phyloP scores from a whole-genome alignment of 2,329 filamentous ascomycete species.

The Malbranchea zuffiana region DNA sequence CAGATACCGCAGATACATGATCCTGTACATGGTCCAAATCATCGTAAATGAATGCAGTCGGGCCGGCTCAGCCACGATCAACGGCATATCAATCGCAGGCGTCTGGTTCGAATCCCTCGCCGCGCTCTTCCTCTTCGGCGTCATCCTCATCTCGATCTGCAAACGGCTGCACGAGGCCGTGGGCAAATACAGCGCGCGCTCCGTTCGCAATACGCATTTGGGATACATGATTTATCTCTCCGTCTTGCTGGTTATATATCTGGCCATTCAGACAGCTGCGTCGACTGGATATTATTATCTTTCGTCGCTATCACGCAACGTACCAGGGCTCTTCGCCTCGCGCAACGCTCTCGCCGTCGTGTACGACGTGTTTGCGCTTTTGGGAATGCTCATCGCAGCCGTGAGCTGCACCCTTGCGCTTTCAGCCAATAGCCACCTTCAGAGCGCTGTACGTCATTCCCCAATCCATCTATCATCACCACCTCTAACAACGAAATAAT shows the following conservation, averaged over 20 bases:
- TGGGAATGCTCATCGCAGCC: background rate
- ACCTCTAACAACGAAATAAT: too few species aligned
- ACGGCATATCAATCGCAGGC: background rate
- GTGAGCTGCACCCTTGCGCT: background rate
- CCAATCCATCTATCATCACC: background rate
- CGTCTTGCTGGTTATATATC: constrained; percentile 4
- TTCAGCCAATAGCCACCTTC: background rate
- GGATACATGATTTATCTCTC: constrained; percentile 8
- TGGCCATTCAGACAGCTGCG: constrained; percentile 1
- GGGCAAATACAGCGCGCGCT: constrained; percentile 2
- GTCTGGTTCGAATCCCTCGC: constrained; percentile 3
- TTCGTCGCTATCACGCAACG: too few species aligned
- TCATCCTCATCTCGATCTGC: constrained; percentile 11
- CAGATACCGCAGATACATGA: background rate
- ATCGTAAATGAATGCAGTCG: constrained; percentile 2
- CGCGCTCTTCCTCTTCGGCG: constrained; percentile 7
- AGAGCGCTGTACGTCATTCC: constrained; percentile 3
- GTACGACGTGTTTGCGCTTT: constrained; percentile 5
- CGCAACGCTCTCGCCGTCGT: background rate
- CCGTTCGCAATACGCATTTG: constrained; percentile 4
- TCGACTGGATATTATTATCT: too few species aligned
- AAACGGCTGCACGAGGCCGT: constrained; percentile 8
- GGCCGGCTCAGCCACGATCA: background rate
- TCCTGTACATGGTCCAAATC: constrained; percentile 5
- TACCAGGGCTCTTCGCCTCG: too few species aligned